Evolutionary conservation across 805 yeast genomes (phyloP).

Genomic region (Kodamaea neixiangensis): DNA sequence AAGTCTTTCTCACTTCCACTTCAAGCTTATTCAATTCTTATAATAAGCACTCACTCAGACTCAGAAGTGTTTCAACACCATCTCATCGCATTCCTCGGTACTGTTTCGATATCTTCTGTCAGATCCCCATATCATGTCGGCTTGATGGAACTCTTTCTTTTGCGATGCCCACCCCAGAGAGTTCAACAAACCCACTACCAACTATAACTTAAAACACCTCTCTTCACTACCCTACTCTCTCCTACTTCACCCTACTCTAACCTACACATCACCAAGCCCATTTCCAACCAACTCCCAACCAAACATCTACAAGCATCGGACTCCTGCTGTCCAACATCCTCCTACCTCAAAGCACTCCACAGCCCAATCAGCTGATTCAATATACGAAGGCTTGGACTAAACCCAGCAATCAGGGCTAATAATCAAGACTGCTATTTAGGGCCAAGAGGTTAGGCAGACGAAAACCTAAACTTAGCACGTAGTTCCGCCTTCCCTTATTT

Average conservation of each 20-base stretch:
- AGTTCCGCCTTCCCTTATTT: not conserved
- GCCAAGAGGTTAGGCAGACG: too few relatives aligned
- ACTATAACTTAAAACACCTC: too few relatives aligned
- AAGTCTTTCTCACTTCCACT: too few relatives aligned
- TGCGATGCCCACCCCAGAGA: not conserved
- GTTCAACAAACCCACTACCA: not conserved
- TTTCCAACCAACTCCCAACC: not conserved
- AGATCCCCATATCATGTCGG: not conserved
- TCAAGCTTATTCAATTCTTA: too few relatives aligned
- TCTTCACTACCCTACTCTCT: too few relatives aligned
- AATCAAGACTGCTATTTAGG: not conserved
- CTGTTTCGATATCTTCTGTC: not conserved
- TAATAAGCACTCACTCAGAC: too few relatives aligned
- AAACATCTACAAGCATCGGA: not conserved
- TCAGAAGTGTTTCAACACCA: too few relatives aligned
- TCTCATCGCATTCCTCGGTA: not conserved
- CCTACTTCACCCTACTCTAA: too few relatives aligned
- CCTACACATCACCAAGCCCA: too few relatives aligned
- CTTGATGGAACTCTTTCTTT: not conserved
- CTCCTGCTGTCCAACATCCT: not conserved
- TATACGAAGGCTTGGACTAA: not conserved
- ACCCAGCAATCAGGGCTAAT: not conserved
- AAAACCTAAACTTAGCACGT: too few relatives aligned
- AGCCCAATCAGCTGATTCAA: not conserved
- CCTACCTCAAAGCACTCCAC: not conserved